These are phyloP conservation scores for Aurantiochytrium sp. DNA, from an alignment of 108 stramenopile genomes.

Conservation along the genomic window DNA sequence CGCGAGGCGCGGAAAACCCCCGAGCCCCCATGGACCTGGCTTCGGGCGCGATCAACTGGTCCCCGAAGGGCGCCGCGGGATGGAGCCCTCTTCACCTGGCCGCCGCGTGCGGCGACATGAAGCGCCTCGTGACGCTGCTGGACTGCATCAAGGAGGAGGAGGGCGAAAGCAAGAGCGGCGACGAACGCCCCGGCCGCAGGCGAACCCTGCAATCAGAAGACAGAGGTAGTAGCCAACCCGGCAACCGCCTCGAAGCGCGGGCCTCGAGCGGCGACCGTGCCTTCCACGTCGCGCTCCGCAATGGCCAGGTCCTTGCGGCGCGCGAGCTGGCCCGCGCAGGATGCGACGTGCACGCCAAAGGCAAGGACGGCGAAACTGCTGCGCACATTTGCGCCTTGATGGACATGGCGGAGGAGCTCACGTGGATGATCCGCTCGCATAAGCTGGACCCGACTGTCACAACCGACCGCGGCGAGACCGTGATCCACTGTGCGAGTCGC, in stretches of 20 bases:
- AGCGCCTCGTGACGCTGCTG: neutral
- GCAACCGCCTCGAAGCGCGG: neutral
- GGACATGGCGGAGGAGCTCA: neutral
- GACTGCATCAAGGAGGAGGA: neutral
- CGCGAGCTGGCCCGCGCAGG: constrained; percentile 7
- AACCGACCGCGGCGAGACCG: neutral
- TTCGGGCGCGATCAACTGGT: neutral
- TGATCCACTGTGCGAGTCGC: neutral
- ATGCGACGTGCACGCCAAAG: neutral
- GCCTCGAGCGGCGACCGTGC: neutral
- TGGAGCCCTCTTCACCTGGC: neutral
- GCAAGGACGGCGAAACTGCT: neutral
- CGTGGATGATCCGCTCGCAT: constrained; percentile 11
- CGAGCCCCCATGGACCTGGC: neutral
- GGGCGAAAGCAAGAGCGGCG: neutral
- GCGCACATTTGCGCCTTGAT: constrained; percentile 9
- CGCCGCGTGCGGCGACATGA: neutral
- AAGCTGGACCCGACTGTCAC: neutral
- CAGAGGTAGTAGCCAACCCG: neutral
- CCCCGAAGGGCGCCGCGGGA: neutral
- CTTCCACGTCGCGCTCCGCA: neutral
- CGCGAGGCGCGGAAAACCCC: too few relatives aligned
- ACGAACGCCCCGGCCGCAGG: neutral
- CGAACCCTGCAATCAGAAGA: neutral
- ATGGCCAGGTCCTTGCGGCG: constrained; percentile 16